Percentiles rank a stretch among this genome's conserved stretches.
Evolutionary conservation across 2,329 filamentous ascomycete genomes (phyloP).

Genomic region (Aurifilum marmelostoma): DNA sequence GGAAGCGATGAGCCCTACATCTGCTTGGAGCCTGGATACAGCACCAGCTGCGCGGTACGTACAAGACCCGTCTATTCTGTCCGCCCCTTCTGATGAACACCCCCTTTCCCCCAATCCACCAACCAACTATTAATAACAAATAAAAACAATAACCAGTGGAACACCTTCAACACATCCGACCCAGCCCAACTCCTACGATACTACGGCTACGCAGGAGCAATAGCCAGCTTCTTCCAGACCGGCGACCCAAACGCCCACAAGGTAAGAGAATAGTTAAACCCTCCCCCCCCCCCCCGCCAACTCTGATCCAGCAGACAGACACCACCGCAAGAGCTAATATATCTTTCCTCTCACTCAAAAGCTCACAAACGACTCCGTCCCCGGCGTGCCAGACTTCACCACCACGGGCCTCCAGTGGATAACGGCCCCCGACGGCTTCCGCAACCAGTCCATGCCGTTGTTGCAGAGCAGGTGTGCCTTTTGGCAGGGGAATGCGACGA

Average conservation of each 20-base stretch:
- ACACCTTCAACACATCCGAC: not conserved
- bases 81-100: too few relatives aligned
- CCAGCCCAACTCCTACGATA: not conserved
- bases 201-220: constrained; percentile 9
- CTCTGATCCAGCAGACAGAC: too few relatives aligned
- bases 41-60: constrained; percentile 6
- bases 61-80: too few relatives aligned
- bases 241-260: constrained; percentile 13
- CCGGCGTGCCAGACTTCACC: not conserved
- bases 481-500: not conserved
- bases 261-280: not conserved
- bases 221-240: constrained; percentile 8
- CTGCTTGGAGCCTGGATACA: constrained; percentile 14
- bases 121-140: not conserved
- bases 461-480: constrained; percentile 1
- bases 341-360: not conserved
- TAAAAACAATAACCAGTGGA: not conserved
- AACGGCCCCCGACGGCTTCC: constrained; percentile 4
- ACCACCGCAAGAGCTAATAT: too few relatives aligned
- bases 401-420: not conserved
- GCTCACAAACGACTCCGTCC: not conserved
- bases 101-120: too few relatives aligned
- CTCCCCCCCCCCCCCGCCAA: too few relatives aligned
- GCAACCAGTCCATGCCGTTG: not conserved
- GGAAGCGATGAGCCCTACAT: constrained; percentile 19